Conservation (phyloP, 2,329 filamentous ascomycete species). For the Exophiala alcalophila region DNA sequence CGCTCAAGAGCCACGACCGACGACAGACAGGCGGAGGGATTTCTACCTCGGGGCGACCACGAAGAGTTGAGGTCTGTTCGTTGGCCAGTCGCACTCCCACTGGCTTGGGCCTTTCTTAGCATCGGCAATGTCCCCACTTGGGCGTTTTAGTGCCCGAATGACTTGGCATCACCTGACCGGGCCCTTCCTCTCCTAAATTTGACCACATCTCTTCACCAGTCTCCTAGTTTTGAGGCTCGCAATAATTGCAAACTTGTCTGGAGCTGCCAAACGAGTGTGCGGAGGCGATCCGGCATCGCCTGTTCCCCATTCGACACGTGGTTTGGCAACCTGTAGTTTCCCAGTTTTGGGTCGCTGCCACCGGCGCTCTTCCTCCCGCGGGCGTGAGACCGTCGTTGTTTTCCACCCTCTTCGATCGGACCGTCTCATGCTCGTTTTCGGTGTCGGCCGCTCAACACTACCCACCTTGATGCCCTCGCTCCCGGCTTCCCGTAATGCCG, state of each 20-base stretch:
- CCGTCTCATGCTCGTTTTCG: no score
- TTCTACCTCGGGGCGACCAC: no score
- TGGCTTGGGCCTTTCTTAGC: no score
- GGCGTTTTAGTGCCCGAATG: constrained; percentile 17
- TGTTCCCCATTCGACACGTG: constrained; percentile 4
- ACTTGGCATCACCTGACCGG: constrained; percentile 27
- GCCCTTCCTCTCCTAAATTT: constrained; percentile 16
- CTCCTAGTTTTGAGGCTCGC: background rate
- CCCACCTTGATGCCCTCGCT: no score
- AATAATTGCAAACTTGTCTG: constrained; percentile 3
- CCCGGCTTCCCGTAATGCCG: no score
- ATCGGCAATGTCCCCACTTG: no score
- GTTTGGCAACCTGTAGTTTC: background rate
- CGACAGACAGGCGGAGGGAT: no score
- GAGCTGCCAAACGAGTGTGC: background rate
- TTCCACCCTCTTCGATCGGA: no score
- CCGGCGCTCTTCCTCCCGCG: no score
- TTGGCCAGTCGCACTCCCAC: constrained; percentile 2
- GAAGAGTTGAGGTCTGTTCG: constrained; percentile 10
- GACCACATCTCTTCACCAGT: constrained; percentile 21
- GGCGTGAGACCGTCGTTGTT: no score
- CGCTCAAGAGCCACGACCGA: no score
- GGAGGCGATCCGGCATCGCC: background rate
- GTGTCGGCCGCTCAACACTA: no score
- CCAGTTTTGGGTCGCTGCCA: background rate